phyloP scores from a whole-genome alignment of 2,329 filamentous ascomycete species.

The Thermochaetoides dissita region DNA sequence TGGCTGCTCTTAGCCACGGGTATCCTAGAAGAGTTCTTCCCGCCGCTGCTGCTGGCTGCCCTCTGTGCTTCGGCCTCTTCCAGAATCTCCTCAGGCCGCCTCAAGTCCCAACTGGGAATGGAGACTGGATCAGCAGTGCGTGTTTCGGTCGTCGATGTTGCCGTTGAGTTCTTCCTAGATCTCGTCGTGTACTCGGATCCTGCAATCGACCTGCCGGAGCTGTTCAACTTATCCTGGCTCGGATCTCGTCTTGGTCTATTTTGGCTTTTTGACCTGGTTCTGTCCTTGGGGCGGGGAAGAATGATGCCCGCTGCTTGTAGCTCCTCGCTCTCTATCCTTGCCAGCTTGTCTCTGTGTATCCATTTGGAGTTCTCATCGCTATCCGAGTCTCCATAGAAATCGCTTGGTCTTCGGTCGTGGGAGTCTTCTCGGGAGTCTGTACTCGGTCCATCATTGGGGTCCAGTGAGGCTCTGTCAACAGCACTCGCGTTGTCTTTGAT shows the following conservation, averaged over 20 bases:
- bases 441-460: slow-evolving; percentile 24
- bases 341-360: slow-evolving; percentile 77
- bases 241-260: slow-evolving; percentile 20
- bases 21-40: slow-evolving; percentile 63
- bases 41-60: slow-evolving; percentile 34
- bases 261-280: slow-evolving; percentile 34
- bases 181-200: slow-evolving; percentile 19
- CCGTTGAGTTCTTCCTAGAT: slow-evolving; percentile 34
- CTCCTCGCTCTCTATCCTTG: slow-evolving; percentile 67
- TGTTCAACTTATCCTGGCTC: slow-evolving; percentile 21
- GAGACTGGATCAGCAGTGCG: slow-evolving; percentile 22
- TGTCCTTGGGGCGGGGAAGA: slow-evolving; percentile 38
- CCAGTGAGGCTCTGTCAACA: slow-evolving; percentile 29
- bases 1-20: slow-evolving; percentile 72
- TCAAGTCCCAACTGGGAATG: slow-evolving; percentile 53
- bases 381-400: slow-evolving; percentile 18
- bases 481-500: slow-evolving; percentile 27
- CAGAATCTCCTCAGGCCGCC: slow-evolving; percentile 65
- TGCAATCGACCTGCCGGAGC: slow-evolving; percentile 20
- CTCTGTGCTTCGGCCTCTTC: slow-evolving; percentile 41
- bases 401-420: slow-evolving; percentile 16
- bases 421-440: slow-evolving; percentile 7
- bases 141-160: slow-evolving; percentile 22
- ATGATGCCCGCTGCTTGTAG: slow-evolving; percentile 64
- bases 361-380: slow-evolving; percentile 54